A percentile compares a stretch with the other conserved stretches of the same genome.
These are phyloP conservation scores for Austroboletus festivus DNA, from an alignment of 768 basidiomycete species.

Conservation along the genomic window DNA sequence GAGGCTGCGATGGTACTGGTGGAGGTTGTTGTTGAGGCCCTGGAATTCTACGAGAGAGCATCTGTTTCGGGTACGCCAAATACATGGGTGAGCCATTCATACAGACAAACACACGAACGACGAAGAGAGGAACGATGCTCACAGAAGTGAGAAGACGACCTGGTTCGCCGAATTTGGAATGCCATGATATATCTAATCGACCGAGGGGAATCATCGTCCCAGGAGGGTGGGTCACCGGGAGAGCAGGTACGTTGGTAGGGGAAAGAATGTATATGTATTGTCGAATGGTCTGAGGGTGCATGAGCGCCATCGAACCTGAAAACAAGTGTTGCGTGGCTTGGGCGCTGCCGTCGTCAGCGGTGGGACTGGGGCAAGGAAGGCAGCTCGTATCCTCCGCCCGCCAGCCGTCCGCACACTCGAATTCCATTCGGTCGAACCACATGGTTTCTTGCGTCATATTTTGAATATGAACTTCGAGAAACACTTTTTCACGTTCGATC, in stretches of 20 bases:
- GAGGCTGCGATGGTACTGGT: conserved; percentile 40
- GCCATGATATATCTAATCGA: conserved; percentile 87
- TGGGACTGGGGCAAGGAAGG: conserved; percentile 11
- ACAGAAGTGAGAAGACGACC: conserved; percentile 84
- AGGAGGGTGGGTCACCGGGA: conserved; percentile 52
- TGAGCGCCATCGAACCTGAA: conserved; percentile 60
- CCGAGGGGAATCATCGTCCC: conserved; percentile 79
- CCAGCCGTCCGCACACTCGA: conserved; percentile 74
- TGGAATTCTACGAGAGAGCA: conserved; percentile 80
- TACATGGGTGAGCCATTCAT: not conserved
- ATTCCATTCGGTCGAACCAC: conserved; percentile 76
- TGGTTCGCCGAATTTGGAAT: conserved; percentile 79
- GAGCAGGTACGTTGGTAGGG: conserved; percentile 43
- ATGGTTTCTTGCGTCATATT: conserved; percentile 77
- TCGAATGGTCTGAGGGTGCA: conserved; percentile 81
- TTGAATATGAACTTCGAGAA: conserved; percentile 90
- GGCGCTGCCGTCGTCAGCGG: not conserved
- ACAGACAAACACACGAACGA: not conserved
- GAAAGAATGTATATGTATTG: conserved; percentile 86
- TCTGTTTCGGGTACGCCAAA: conserved; percentile 30
- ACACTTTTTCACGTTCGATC: conserved; percentile 73
- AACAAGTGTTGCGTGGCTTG: conserved; percentile 42
- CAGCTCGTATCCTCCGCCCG: conserved; percentile 53
- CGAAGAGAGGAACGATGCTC: no score
- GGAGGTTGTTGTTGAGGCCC: conserved; percentile 35